Evolutionary conservation across 495 filamentous ascomycete genomes (phyloP), one percentile per base, ranked within the genome.

Genomic region (Neurospora sp.): DNA sequence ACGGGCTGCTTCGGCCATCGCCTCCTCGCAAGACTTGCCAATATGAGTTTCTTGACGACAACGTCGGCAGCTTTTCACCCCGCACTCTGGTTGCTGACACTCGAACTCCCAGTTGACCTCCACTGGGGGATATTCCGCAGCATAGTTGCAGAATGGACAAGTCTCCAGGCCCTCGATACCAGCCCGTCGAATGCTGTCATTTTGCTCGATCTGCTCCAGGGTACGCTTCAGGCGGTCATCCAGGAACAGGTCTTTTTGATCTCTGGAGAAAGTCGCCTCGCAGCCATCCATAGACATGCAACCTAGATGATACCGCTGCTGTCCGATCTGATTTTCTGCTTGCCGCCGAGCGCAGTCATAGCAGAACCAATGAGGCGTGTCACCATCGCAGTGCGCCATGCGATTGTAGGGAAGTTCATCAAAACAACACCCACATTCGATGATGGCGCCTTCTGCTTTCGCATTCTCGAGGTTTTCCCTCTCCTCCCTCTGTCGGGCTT

Each of bases 131-230:
- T 87, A 91, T 37, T 93, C 90, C 12, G 89, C 92, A 45, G 91
- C 92, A 81, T 88, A 96, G 37, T 91, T 88, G 80, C 94, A 97
- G 79, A 94, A 95, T 2, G 94, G 93, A 74, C 94, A 97, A 8
- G 81, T 86, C 71, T 85, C 89, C 47, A 93, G 87, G 53, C 87
- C 87, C 39, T 91, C 87, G 68, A 93, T 86, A 14, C 86, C 86
- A 3, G 92, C 90, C 75, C 86, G 78, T 38, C 87, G 85, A 31
- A 97, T 83, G 39, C 86, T 87, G 31, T 90, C 87, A 71, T 92
- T 86, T 76, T 91, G 88, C 76, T 94, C 90, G 65, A 94, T 84
- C 22, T 86, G 83, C 18, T 92, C 91, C 2, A 97, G 80, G 1
- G 88, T 86, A 37, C 87, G 81, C 4, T 79, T 77, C 1, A 85